phyloP scores from a whole-genome alignment of 75 land plant species.

The Picea sitchensis region DNA sequence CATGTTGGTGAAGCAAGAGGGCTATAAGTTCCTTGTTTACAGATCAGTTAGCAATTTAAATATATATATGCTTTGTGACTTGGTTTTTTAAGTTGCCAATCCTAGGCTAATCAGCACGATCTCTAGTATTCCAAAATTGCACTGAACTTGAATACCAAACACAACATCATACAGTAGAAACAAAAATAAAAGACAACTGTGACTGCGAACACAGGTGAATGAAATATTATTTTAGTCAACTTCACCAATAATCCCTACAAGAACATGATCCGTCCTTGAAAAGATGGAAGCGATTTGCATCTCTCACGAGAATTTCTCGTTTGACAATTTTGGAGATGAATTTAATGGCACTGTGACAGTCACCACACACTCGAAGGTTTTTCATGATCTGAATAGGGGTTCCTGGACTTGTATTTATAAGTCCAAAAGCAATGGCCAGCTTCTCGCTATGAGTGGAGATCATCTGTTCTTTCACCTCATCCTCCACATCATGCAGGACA shows the following conservation, averaged over 20 bases:
- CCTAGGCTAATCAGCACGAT: too few relatives aligned
- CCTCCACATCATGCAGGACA: slow-evolving; percentile 23
- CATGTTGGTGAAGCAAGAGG: too few relatives aligned
- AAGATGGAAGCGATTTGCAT: slow-evolving; percentile 21
- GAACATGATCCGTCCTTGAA: slow-evolving; percentile 24
- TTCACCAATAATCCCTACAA: slow-evolving; percentile 27
- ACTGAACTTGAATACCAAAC: too few relatives aligned
- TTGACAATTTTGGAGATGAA: slow-evolving; percentile 15
- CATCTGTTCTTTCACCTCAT: slow-evolving; percentile 16
- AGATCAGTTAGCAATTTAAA: too few relatives aligned
- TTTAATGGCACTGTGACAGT: slow-evolving; percentile 21
- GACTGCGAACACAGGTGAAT: too few relatives aligned
- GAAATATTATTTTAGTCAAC: neutral
- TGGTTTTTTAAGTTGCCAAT: too few relatives aligned
- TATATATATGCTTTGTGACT: too few relatives aligned
- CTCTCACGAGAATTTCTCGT: slow-evolving; percentile 25
- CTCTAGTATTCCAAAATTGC: too few relatives aligned
- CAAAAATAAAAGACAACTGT: too few relatives aligned
- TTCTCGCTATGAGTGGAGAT: slow-evolving; percentile 26
- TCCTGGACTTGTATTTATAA: slow-evolving; percentile 19
- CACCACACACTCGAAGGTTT: slow-evolving; percentile 22
- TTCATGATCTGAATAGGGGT: slow-evolving; percentile 17
- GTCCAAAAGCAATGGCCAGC: slow-evolving; percentile 23
- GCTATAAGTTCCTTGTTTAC: too few relatives aligned
- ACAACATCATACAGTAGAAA: too few relatives aligned